Percentiles rank a stretch among this genome's conserved stretches.
Evolutionary conservation across 2,329 filamentous ascomycete genomes (phyloP).

Genomic region (Incumbomyces delicatus): DNA sequence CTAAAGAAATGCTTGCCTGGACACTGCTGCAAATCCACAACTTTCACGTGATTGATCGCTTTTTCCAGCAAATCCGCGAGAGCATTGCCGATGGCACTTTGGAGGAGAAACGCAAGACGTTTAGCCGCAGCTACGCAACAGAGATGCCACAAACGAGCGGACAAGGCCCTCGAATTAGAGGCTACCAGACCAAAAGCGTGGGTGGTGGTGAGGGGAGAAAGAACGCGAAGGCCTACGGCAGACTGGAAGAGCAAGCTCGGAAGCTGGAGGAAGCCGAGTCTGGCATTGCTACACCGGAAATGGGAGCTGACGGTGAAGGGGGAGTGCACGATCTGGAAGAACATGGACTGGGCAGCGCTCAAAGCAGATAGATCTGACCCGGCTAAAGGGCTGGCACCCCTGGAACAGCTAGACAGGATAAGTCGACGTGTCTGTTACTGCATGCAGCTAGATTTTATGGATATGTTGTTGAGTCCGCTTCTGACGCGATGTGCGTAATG

Average conservation of each 20-base stretch:
- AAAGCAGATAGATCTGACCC: too few species aligned
- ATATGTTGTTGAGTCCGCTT: too few species aligned
- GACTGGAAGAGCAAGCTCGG: conserved; percentile 41
- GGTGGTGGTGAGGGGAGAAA: conserved; percentile 53
- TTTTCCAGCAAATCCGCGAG: conserved; percentile 62
- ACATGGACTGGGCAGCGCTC: conserved; percentile 42
- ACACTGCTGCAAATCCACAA: conserved; percentile 88
- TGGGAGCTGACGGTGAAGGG: conserved; percentile 36
- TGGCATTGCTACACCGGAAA: conserved; percentile 36
- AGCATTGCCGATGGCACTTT: conserved; percentile 51
- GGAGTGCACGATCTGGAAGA: conserved; percentile 37
- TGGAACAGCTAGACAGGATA: too few species aligned
- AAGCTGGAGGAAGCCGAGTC: conserved; percentile 42
- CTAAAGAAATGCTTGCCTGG: conserved; percentile 97
- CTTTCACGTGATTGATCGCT: conserved; percentile 58
- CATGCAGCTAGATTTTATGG: too few species aligned
- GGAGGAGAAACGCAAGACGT: conserved; percentile 46
- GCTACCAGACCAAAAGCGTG: conserved; percentile 70
- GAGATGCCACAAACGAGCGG: conserved; percentile 66
- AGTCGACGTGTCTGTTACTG: too few species aligned
- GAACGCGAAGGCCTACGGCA: conserved; percentile 59
- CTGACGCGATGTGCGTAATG: too few species aligned
- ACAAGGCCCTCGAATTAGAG: conserved; percentile 63
- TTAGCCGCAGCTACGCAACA: conserved; percentile 58
- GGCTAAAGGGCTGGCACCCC: too few species aligned